phyloP scores from a whole-genome alignment of 2,329 filamentous ascomycete species.

The Endoconidiophora polonica region DNA sequence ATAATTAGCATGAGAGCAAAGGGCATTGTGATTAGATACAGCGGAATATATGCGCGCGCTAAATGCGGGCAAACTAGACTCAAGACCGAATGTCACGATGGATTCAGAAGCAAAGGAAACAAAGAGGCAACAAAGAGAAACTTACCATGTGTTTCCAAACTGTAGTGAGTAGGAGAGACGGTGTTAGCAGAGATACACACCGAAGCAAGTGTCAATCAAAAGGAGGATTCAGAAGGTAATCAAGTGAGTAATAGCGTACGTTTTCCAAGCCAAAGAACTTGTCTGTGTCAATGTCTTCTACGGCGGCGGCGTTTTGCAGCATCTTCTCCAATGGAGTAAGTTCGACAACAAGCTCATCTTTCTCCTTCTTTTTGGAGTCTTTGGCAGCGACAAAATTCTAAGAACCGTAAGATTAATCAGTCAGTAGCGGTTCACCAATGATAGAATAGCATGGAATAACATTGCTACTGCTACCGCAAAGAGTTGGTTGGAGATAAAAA shows the following conservation, averaged over 20 bases:
- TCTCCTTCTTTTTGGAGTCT: conserved; percentile 35
- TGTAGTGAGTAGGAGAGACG: conserved; percentile 22
- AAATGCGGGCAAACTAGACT: background rate
- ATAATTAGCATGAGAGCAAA: background rate
- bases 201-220: background rate
- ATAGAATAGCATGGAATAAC: background rate
- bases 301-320: conserved; percentile 62
- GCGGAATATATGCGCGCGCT: background rate
- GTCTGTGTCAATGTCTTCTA: conserved; percentile 79
- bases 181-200: conserved; percentile 21
- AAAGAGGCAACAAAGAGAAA: conserved; percentile 8
- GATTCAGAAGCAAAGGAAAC: background rate
- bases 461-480: too few species aligned
- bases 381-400: conserved; percentile 19
- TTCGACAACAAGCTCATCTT: conserved; percentile 41
- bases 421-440: conserved; percentile 10
- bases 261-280: conserved; percentile 99
- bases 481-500: background rate
- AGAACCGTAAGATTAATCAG: conserved; percentile 15
- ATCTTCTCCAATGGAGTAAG: conserved; percentile 53
- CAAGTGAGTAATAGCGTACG: conserved; percentile 37
- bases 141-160: conserved; percentile 96
- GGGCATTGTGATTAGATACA: background rate
- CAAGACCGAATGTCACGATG: background rate
- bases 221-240: background rate